A percentile compares a stretch with the other conserved stretches of the same genome.
These are phyloP conservation scores for Zopfochytrium polystomum DNA, from an alignment of 371 early-diverging fungal genomes.

Conservation along the genomic window DNA sequence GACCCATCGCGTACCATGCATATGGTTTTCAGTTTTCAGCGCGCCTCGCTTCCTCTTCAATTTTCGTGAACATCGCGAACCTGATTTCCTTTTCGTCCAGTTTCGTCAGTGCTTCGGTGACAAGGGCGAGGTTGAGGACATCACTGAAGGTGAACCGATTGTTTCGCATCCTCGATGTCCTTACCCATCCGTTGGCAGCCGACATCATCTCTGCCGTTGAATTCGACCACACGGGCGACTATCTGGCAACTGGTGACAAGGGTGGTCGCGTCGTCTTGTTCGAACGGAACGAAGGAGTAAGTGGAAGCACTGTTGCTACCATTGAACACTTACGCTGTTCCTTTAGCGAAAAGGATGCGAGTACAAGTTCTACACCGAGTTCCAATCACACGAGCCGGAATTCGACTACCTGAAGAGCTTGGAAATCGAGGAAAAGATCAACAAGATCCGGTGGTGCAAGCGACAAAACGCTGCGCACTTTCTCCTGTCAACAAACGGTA, in stretches of 20 bases:
- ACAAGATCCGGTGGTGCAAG: conserved; percentile 96
- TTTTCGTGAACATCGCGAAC: too few species aligned
- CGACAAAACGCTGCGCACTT: conserved; percentile 93
- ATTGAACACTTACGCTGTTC: too few species aligned
- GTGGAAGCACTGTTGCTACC: too few species aligned
- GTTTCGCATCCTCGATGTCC: conserved; percentile 52
- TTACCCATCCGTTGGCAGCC: conserved; percentile 98
- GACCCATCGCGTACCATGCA: too few species aligned
- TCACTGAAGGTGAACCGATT: conserved; percentile 78
- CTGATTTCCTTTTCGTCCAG: too few species aligned
- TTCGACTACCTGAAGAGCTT: conserved; percentile 99
- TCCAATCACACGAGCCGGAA: too few species aligned
- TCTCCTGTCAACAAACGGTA: conserved; percentile 95
- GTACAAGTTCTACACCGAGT: too few species aligned
- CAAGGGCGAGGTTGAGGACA: conserved; percentile 96
- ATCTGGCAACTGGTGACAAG: conserved; percentile 95
- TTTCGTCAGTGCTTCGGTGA: conserved; percentile 94
- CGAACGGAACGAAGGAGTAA: conserved; percentile 92
- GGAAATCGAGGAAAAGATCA: conserved; percentile 99
- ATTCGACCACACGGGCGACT: conserved; percentile 95
- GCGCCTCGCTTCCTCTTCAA: too few species aligned
- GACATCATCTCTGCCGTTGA: conserved; percentile 97
- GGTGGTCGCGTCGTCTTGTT: conserved; percentile 98
- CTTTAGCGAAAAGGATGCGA: conserved; percentile 98
- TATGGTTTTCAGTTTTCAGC: too few species aligned